A percentile compares a stretch with the other conserved stretches of the same genome.
These are phyloP conservation scores for Rhipidocladum racemiflorum DNA, from an alignment of 176 grass and related monocot species.

Conservation along the genomic window DNA sequence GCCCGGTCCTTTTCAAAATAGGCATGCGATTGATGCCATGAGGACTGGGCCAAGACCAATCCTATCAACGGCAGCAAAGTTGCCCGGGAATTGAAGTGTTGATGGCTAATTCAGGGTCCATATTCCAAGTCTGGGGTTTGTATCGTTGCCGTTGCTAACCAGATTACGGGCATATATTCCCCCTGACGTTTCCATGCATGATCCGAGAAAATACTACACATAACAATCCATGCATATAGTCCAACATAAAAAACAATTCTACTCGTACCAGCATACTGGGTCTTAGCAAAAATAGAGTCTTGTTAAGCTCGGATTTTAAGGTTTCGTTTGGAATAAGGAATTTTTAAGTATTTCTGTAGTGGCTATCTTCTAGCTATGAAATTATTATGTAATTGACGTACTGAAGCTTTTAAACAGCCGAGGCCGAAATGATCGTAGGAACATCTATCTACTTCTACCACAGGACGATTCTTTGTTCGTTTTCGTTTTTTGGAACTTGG, in stretches of 20 bases:
- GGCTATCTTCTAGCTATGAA: background rate
- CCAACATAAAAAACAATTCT: background rate
- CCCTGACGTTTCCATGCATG: background rate
- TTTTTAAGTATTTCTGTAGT: background rate
- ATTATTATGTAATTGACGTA: background rate
- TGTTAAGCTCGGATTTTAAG: background rate
- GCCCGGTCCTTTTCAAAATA: background rate
- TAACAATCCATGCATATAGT: background rate
- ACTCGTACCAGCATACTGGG: background rate
- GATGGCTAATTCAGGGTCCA: background rate
- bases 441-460: background rate
- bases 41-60: background rate
- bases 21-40: background rate
- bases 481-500: constrained; percentile 2
- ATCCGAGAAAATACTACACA: background rate
- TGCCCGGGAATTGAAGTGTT: background rate
- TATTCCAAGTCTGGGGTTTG: background rate
- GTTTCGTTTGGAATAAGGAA: background rate
- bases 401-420: background rate
- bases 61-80: background rate
- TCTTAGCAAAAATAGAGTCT: background rate
- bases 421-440: background rate
- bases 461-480: background rate
- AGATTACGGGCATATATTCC: background rate
- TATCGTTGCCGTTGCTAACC: constrained; percentile 14